Conservation (phyloP, 805 yeast genomes). For the Zygosaccharomyces gambellarensis region DNA sequence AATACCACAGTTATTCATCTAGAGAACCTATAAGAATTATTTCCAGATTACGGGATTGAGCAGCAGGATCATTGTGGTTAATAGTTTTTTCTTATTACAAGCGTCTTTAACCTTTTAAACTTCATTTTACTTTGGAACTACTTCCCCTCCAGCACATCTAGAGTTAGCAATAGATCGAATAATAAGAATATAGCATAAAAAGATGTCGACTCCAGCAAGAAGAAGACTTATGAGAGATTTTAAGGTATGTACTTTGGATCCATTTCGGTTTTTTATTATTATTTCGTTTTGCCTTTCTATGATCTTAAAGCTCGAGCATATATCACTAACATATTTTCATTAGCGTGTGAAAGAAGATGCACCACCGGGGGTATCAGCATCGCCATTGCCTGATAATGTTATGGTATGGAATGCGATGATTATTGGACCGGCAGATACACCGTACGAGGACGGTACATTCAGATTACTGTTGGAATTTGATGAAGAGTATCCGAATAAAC, state of each 20-base stretch:
- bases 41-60: not conserved
- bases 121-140: not conserved
- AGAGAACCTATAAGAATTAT: not conserved
- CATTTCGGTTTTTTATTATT: not conserved
- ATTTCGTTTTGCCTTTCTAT: not conserved
- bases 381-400: conserved; percentile 94
- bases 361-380: conserved; percentile 96
- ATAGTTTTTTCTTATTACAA: not conserved
- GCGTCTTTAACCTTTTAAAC: not conserved
- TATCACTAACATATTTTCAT: conserved; percentile 16
- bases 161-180: not conserved
- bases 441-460: conserved; percentile 97
- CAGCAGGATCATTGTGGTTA: not conserved
- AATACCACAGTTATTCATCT: not conserved
- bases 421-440: conserved; percentile 96
- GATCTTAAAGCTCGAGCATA: not conserved
- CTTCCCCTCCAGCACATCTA: not conserved
- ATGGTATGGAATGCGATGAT: conserved; percentile 98
- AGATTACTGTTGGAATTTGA: conserved; percentile 81
- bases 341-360: conserved; percentile 96
- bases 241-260: conserved; percentile 47
- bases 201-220: conserved; percentile 97
- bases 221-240: conserved; percentile 98
- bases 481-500: conserved; percentile 96
- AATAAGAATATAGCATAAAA: not conserved